phyloP scores from a whole-genome alignment of 331 rosid species.

The Malus hybrid region DNA sequence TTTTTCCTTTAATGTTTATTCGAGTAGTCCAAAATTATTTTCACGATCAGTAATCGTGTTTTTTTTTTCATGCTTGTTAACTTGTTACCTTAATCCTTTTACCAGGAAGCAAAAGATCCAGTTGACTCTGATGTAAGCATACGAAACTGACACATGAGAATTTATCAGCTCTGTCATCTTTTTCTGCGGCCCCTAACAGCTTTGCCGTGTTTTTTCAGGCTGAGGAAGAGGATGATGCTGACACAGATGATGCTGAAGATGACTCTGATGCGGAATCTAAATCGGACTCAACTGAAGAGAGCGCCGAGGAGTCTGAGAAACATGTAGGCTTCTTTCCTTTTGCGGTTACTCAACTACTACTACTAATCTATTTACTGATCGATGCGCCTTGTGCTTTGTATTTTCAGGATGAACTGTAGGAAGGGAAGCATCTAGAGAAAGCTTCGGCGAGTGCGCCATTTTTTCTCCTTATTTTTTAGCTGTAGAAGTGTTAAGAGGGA shows the following conservation, averaged over 20 bases:
- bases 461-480: slow-evolving; percentile 16
- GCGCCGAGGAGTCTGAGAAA: slow-evolving; percentile 37
- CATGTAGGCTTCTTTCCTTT: slow-evolving; percentile 48
- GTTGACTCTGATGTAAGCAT: slow-evolving; percentile 81
- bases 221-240: slow-evolving; percentile 71
- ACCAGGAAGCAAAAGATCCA: slow-evolving; percentile 64
- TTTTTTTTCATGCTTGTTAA: not conserved
- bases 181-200: slow-evolving; percentile 1
- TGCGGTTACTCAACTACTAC: not conserved
- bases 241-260: slow-evolving; percentile 34
- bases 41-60: not conserved
- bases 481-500: slow-evolving; percentile 40
- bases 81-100: not conserved
- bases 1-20: not conserved
- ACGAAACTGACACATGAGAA: not conserved
- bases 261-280: slow-evolving; percentile 50
- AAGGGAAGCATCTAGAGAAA: slow-evolving; percentile 16
- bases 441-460: slow-evolving; percentile 10
- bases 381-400: not conserved
- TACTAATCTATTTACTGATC: not conserved
- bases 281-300: slow-evolving; percentile 37
- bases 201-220: slow-evolving; percentile 34
- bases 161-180: not conserved
- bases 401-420: slow-evolving; percentile 84
- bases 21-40: not conserved